Base-by-base conservation (phyloP, 306 rosid species). In the Medicago truncatula region DNA sequence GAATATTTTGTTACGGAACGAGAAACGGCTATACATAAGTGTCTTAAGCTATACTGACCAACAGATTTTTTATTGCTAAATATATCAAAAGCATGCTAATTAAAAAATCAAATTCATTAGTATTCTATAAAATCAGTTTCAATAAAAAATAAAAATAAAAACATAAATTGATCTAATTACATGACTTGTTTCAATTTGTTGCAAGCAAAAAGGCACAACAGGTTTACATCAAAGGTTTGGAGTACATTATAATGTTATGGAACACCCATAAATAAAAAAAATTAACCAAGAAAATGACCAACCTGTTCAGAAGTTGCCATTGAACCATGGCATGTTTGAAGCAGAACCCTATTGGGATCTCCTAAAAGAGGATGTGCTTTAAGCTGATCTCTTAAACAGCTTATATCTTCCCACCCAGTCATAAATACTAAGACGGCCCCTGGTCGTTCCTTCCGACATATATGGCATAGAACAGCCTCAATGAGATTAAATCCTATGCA, bases 391-490 rank as follows among this genome's bases (percentile, higher is more conserved):
- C 91, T 89, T 86, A 94, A 83, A 86, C 94, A 85, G 84, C 91
- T 91, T 71, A 94, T 94, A 80, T 94, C 98, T 85, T 94, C 98
- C 98, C 98, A 94, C 40, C 98, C 98, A 31, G 98, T 94, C 93
- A 94, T 90, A 82, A 94, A 94, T 75, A 94, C 96, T 79, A 94
- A 81, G 73, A 91, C 96, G 74, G 97, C 98, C 79, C 98, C 98
- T 21, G 94, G 86, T 11, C 97, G 75, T 74, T 94, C 98, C 88
- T 94, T 94, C 59, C 98, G 94, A 82, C 98, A 91, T 82, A 91
- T 91, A 81, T 94, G 98, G 78, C 98, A 94, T 28, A 94, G 82
- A 83, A 94, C 91, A 62, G 97, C 98, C 83, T 94, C 98, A 59
- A 94, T 89, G 67, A 94, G 96, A 89, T 94, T 94, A 83, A 94